Conservation (phyloP, 2,329 filamentous ascomycete species). For the Penicillium sp. region DNA sequence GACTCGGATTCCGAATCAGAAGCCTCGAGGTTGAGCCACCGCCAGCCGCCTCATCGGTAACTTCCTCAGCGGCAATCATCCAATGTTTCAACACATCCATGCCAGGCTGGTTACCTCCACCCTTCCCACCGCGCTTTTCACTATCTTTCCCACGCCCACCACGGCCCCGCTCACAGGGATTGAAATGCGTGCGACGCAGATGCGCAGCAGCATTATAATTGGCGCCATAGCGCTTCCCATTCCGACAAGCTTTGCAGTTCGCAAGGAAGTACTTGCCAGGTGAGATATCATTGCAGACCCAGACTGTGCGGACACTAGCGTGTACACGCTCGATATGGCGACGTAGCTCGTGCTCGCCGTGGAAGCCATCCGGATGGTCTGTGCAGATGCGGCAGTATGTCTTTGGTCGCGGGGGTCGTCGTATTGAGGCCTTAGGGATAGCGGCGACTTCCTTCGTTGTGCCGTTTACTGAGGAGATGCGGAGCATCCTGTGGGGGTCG, state of each 20-base stretch:
- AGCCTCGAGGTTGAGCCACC: background rate
- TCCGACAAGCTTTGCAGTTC: slow-evolving; percentile 80
- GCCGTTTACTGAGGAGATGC: slow-evolving; percentile 53
- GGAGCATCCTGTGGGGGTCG: slow-evolving; percentile 51
- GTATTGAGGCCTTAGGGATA: slow-evolving; percentile 57
- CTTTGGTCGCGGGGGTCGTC: slow-evolving; percentile 68
- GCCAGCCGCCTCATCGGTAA: slow-evolving; percentile 32
- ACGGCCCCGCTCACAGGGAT: slow-evolving; percentile 58
- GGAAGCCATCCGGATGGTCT: slow-evolving; percentile 74
- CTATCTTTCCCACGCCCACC: slow-evolving; percentile 59
- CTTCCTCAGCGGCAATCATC: slow-evolving; percentile 59
- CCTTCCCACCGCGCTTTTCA: slow-evolving; percentile 61
- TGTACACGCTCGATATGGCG: slow-evolving; percentile 70
- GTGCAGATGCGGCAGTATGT: slow-evolving; percentile 69
- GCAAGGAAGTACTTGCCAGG: slow-evolving; percentile 64
- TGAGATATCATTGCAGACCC: slow-evolving; percentile 62
- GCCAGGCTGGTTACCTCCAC: slow-evolving; percentile 60
- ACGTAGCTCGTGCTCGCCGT: slow-evolving; percentile 79
- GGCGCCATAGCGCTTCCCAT: slow-evolving; percentile 76
- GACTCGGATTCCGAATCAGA: background rate
- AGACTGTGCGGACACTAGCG: slow-evolving; percentile 57
- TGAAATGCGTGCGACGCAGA: slow-evolving; percentile 84
- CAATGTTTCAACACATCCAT: slow-evolving; percentile 63
- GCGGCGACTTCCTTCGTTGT: slow-evolving; percentile 56
- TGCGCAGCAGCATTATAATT: slow-evolving; percentile 97